phyloP scores from a whole-genome alignment of 2,329 filamentous ascomycete genomes.

The Incumbomyces delicatus region DNA sequence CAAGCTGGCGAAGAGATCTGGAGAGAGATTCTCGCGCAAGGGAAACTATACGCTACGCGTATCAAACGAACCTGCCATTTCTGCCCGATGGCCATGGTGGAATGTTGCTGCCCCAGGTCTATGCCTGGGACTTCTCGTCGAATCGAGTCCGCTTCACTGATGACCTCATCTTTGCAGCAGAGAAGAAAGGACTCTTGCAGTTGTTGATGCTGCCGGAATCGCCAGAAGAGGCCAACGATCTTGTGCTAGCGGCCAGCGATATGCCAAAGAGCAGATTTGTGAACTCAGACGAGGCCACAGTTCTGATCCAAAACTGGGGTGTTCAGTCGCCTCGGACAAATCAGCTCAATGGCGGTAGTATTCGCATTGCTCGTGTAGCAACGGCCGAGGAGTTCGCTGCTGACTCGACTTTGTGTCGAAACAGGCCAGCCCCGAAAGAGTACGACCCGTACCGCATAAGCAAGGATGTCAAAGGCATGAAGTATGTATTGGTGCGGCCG shows the following conservation, averaged over 20 bases:
- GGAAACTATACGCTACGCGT: slow-evolving; percentile 25
- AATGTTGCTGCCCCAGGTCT: slow-evolving; percentile 27
- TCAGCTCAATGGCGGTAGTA: background rate
- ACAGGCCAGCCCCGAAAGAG: slow-evolving; percentile 22
- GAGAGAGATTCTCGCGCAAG: slow-evolving; percentile 24
- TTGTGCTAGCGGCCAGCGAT: slow-evolving; percentile 7
- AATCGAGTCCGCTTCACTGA: slow-evolving; percentile 24
- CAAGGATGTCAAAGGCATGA: slow-evolving; percentile 16
- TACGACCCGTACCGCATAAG: slow-evolving; percentile 24
- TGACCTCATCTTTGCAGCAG: slow-evolving; percentile 24
- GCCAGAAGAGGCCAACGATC: slow-evolving; percentile 5
- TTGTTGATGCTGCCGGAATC: slow-evolving; percentile 23
- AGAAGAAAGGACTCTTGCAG: slow-evolving; percentile 26
- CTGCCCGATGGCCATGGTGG: slow-evolving; percentile 25
- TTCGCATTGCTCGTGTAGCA: slow-evolving; percentile 20
- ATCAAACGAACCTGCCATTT: slow-evolving; percentile 26
- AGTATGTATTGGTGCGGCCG: slow-evolving; percentile 25
- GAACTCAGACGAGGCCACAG: slow-evolving; percentile 10
- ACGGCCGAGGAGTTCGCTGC: slow-evolving; percentile 23
- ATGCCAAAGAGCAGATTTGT: slow-evolving; percentile 8
- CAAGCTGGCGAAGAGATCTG: slow-evolving; percentile 23
- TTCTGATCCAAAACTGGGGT: slow-evolving; percentile 12
- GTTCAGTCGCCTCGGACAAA: background rate
- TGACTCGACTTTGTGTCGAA: slow-evolving; percentile 21
- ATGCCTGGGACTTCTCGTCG: slow-evolving; percentile 19